Conservation (phyloP, 2,329 filamentous ascomycete species). For the Hypoxylon sp. region DNA sequence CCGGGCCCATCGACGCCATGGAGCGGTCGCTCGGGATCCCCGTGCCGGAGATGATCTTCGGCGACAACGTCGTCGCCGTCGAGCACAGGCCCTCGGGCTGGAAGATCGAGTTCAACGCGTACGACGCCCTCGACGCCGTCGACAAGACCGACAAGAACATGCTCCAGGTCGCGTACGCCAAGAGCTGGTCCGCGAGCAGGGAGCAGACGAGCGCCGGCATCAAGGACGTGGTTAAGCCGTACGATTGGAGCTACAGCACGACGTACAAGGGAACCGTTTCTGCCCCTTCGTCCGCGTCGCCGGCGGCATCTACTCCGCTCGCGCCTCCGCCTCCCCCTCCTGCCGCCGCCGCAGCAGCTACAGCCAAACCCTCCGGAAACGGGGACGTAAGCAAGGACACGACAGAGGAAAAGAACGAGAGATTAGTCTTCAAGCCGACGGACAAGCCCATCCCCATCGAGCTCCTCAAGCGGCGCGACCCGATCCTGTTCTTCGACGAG, state of each 20-base stretch:
- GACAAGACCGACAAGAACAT: slow-evolving; percentile 94
- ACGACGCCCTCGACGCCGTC: slow-evolving; percentile 87
- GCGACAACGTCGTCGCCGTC: slow-evolving; percentile 87
- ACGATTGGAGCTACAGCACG: slow-evolving; percentile 98
- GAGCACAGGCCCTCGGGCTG: slow-evolving; percentile 81
- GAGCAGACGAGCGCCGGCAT: slow-evolving; percentile 88
- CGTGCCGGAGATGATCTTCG: slow-evolving; percentile 98
- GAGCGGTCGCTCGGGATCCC: slow-evolving; percentile 83
- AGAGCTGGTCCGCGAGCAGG: slow-evolving; percentile 78
- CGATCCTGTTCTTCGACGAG: slow-evolving; percentile 96
- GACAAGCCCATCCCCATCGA: slow-evolving; percentile 79
- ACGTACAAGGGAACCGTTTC: slow-evolving; percentile 81
- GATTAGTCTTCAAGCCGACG: slow-evolving; percentile 46
- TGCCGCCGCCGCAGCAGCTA: background rate
- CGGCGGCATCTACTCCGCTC: background rate
- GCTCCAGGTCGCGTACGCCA: slow-evolving; percentile 93
- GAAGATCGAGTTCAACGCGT: slow-evolving; percentile 84
- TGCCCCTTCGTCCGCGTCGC: slow-evolving; percentile 25
- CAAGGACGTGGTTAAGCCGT: slow-evolving; percentile 93
- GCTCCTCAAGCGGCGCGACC: slow-evolving; percentile 87
- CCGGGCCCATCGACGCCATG: slow-evolving; percentile 89
- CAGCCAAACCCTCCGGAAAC: background rate
- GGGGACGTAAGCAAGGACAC: background rate
- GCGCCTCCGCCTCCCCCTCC: slow-evolving; percentile 8
- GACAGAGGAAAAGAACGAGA: background rate